phyloP scores from a whole-genome alignment of 805 yeast species.

The Myxozyma monticola region DNA sequence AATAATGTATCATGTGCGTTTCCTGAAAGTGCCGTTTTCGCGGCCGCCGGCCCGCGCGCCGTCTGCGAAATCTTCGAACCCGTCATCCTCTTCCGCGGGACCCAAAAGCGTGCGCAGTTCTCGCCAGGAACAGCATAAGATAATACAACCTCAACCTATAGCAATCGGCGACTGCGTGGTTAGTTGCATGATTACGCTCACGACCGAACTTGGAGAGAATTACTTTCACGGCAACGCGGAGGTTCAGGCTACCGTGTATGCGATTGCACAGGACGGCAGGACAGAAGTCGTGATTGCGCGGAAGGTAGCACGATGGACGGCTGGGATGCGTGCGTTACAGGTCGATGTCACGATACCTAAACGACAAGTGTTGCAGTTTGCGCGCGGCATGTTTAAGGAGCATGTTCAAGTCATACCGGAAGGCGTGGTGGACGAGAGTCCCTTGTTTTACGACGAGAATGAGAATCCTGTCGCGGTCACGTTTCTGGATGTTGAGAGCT shows the following conservation, averaged over 20 bases:
- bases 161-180: too few species aligned
- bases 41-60: neutral
- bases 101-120: too few species aligned
- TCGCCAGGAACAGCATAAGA: too few species aligned
- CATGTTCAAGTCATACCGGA: neutral
- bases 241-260: neutral
- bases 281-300: neutral
- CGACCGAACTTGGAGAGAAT: constrained; percentile 47
- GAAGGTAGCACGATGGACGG: constrained; percentile 4
- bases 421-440: constrained; percentile 2
- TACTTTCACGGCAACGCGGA: constrained; percentile 39
- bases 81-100: too few species aligned
- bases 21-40: constrained; percentile 20
- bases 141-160: too few species aligned
- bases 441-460: neutral
- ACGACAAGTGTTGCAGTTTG: neutral
- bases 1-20: constrained; percentile 24
- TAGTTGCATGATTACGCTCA: constrained; percentile 40
- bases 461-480: neutral
- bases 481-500: constrained; percentile 4
- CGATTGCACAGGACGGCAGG: neutral
- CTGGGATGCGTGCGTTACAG: constrained; percentile 20
- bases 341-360: constrained; percentile 10
- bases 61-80: too few species aligned
- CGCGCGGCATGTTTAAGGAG: neutral